Conservation (phyloP, 2,329 filamentous ascomycete species). For the Cucurbitaria berberidis region DNA sequence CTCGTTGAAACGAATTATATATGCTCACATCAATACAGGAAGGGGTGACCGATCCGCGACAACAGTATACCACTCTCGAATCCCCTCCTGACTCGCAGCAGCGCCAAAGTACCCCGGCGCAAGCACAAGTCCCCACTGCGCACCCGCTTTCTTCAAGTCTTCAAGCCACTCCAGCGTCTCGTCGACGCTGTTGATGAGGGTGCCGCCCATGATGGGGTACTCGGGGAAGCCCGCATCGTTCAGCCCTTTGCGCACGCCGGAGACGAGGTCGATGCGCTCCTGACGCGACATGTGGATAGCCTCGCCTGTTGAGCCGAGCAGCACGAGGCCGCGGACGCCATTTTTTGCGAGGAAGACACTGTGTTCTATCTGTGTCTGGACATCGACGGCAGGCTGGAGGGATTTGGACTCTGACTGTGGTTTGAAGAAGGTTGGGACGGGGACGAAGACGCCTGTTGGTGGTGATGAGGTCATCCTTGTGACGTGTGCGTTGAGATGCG, state of each 20-base stretch:
- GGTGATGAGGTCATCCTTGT: constrained; percentile 37
- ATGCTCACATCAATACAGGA: constrained; percentile 64
- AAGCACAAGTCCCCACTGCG: constrained; percentile 67
- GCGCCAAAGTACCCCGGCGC: constrained; percentile 70
- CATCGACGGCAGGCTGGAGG: constrained; percentile 61
- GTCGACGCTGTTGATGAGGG: constrained; percentile 66
- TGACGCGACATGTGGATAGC: constrained; percentile 65
- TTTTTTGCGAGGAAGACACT: constrained; percentile 65
- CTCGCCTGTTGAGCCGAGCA: constrained; percentile 70
- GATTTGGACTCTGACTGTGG: constrained; percentile 51
- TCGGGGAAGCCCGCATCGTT: constrained; percentile 62
- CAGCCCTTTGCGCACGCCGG: constrained; percentile 62
- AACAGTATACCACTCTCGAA: constrained; percentile 65
- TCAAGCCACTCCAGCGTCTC: constrained; percentile 65
- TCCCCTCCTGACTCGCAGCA: constrained; percentile 63
- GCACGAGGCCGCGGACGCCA: constrained; percentile 66
- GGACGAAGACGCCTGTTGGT: constrained; percentile 48
- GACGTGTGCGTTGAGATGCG: constrained; percentile 11
- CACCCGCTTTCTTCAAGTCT: constrained; percentile 63
- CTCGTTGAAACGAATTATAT: background rate
- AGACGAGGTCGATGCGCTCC: constrained; percentile 63
- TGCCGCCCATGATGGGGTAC: constrained; percentile 68
- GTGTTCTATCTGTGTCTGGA: constrained; percentile 64
- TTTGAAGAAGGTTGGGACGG: constrained; percentile 70
- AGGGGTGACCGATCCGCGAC: constrained; percentile 67